These are phyloP conservation scores for Marchantia paleacea DNA, from an alignment of 225 moss, liverwort and hornwort genomes.

Conservation along the genomic window DNA sequence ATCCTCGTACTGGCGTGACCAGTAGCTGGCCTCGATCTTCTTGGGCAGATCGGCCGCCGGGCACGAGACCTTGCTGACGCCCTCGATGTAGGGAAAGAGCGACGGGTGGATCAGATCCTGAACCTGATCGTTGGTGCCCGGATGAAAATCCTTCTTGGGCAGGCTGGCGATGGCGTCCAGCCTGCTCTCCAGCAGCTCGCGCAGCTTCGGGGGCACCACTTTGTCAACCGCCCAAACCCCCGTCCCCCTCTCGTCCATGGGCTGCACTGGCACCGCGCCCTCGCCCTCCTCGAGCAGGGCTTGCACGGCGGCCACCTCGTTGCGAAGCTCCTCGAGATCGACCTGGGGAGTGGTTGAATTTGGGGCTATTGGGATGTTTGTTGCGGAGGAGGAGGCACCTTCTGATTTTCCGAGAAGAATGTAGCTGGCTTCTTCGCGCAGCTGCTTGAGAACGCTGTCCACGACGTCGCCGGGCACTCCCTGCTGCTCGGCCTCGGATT, in stretches of 20 bases:
- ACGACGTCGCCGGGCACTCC: slow-evolving; percentile 8
- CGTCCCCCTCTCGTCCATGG: slow-evolving; percentile 16
- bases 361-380: too few relatives aligned
- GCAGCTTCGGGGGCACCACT: slow-evolving; percentile 22
- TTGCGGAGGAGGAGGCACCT: not conserved
- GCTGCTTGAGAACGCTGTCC: slow-evolving; percentile 14
- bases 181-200: slow-evolving; percentile 3
- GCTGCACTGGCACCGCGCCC: not conserved
- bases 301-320: slow-evolving; percentile 14
- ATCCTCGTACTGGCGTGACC: slow-evolving; percentile 22
- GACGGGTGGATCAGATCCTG: slow-evolving; percentile 37
- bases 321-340: slow-evolving; percentile 12
- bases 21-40: not conserved
- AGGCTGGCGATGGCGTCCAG: slow-evolving; percentile 22
- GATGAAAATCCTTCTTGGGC: slow-evolving; percentile 32
- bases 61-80: not conserved
- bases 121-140: slow-evolving; percentile 20
- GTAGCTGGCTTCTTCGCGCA: slow-evolving; percentile 18
- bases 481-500: slow-evolving; percentile 6
- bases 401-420: not conserved
- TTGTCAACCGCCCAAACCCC: slow-evolving; percentile 23
- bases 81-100: slow-evolving; percentile 28
- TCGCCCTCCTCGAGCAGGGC: not conserved
- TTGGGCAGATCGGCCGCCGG: slow-evolving; percentile 7
- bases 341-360: not conserved